phyloP scores from a whole-genome alignment of 306 rosid species.

The Rosa multiflora region DNA sequence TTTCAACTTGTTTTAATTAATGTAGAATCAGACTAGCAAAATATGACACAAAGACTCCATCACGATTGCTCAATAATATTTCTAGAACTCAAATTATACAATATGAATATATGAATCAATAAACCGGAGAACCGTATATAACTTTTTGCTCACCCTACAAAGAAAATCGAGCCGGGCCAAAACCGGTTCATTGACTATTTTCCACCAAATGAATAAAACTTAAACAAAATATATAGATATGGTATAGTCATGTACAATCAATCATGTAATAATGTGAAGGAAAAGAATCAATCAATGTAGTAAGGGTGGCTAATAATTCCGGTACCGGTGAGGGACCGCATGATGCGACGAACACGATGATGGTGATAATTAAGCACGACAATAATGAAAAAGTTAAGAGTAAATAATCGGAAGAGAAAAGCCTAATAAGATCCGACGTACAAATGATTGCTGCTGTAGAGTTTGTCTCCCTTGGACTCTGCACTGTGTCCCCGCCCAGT shows the following conservation, averaged over 20 bases:
- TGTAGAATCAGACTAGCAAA: no score
- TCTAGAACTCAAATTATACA: no score
- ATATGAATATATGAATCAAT: no score
- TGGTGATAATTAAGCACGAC: not conserved
- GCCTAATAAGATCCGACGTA: constrained; percentile 43
- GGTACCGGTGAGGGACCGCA: not conserved
- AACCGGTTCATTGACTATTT: no score
- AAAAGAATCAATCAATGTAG: not conserved
- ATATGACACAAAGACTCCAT: no score
- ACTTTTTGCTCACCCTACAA: no score
- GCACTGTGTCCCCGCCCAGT: constrained; percentile 31
- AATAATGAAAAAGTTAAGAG: not conserved
- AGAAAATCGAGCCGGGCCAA: no score
- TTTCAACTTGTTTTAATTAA: no score
- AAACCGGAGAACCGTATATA: no score
- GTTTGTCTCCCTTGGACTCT: constrained; percentile 44
- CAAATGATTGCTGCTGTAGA: constrained; percentile 62
- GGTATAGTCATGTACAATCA: not conserved
- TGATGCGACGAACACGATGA: not conserved
- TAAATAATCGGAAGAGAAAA: not conserved
- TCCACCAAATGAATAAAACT: no score
- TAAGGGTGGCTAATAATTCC: not conserved
- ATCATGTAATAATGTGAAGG: not conserved
- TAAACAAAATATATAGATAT: no score
- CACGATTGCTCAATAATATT: no score